Percentiles rank a stretch among this genome's conserved stretches.
These are phyloP conservation scores for Saccharomycopsis capsularis DNA, from an alignment of 805 yeast genomes.

Conservation along the genomic window DNA sequence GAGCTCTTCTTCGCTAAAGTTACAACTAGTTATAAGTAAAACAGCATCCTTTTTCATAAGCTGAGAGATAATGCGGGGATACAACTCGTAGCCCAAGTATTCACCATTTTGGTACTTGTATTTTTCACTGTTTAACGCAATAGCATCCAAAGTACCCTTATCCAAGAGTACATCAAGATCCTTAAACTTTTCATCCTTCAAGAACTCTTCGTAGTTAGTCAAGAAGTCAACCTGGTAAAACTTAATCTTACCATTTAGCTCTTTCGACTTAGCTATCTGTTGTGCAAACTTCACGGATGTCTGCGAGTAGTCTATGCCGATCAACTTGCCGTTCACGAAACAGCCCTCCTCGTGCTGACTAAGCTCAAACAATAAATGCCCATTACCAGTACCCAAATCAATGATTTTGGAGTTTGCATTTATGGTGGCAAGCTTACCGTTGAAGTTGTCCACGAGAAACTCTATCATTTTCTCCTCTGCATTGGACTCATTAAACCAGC, in stretches of 20 bases:
- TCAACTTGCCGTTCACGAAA: conserved; percentile 27
- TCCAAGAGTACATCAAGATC: conserved; percentile 74
- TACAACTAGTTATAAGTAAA: conserved; percentile 81
- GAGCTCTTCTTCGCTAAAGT: conserved; percentile 81
- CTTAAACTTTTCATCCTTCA: conserved; percentile 27
- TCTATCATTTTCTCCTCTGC: conserved; percentile 83
- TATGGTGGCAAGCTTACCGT: conserved; percentile 28
- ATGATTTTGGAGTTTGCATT: conserved; percentile 38
- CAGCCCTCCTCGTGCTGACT: conserved; percentile 52
- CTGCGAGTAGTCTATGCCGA: conserved; percentile 84
- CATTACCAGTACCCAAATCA: conserved; percentile 96
- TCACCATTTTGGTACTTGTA: conserved; percentile 32
- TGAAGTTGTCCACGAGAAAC: conserved; percentile 50
- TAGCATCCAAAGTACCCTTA: conserved; percentile 96
- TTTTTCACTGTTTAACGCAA: conserved; percentile 66
- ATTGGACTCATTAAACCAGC: conserved; percentile 94
- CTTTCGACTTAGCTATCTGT: conserved; percentile 42
- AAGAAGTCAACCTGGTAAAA: conserved; percentile 72
- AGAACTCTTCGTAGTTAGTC: conserved; percentile 28
- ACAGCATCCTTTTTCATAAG: conserved; percentile 53
- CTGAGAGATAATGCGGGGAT: conserved; percentile 52
- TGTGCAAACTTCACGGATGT: conserved; percentile 73
- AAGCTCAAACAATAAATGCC: conserved; percentile 73
- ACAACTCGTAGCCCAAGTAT: conserved; percentile 42
- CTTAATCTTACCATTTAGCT: conserved; percentile 31